phyloP scores from a whole-genome alignment of 2,329 filamentous ascomycete genomes.

The Cercospora berteroae region DNA sequence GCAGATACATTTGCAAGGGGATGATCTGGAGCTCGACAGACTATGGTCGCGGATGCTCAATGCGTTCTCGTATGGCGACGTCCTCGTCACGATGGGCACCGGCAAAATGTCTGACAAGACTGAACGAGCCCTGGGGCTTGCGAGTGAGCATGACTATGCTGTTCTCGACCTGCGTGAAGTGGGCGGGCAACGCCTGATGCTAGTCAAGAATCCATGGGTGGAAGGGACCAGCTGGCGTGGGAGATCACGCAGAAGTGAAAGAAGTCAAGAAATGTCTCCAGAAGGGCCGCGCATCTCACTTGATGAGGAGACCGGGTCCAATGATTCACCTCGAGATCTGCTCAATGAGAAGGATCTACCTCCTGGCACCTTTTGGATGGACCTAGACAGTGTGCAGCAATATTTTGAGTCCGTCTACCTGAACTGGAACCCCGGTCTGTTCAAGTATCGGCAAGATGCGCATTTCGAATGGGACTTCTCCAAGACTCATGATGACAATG shows the following conservation, averaged over 20 bases:
- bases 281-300: constrained; percentile 21
- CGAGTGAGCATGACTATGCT: constrained; percentile 91
- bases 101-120: constrained; percentile 75
- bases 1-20: constrained; percentile 85
- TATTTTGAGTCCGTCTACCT: constrained; percentile 95
- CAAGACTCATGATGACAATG: constrained; percentile 28
- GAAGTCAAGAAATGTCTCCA: constrained; percentile 4
- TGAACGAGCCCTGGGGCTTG: constrained; percentile 76
- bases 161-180: constrained; percentile 74
- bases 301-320: constrained; percentile 32
- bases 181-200: constrained; percentile 62
- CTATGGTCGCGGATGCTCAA: constrained; percentile 76
- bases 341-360: constrained; percentile 42
- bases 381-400: constrained; percentile 79
- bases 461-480: constrained; percentile 82
- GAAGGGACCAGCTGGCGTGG: constrained; percentile 74
- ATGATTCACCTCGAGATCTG: constrained; percentile 37
- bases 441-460: constrained; percentile 76
- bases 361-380: constrained; percentile 91
- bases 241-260: constrained; percentile 15
- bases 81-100: constrained; percentile 86
- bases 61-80: constrained; percentile 73
- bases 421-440: constrained; percentile 92
- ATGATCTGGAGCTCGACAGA: constrained; percentile 71
- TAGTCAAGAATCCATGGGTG: constrained; percentile 96